A percentile compares a stretch with the other conserved stretches of the same genome.
Evolutionary conservation across 352 stramenopile genomes (phyloP).

Genomic region (Phytopythium chamaehyphon): DNA sequence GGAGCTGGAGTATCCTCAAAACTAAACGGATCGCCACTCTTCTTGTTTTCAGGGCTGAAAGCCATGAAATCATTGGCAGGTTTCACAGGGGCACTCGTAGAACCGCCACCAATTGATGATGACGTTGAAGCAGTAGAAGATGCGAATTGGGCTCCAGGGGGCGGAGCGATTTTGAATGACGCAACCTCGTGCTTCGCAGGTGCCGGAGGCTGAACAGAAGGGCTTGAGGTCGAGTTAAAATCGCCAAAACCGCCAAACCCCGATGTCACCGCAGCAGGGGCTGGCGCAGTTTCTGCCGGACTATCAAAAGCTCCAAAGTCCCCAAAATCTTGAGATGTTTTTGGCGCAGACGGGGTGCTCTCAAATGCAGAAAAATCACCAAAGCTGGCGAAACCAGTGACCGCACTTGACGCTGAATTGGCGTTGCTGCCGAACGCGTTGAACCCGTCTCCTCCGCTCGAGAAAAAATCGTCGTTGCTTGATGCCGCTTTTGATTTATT

Average conservation of each 20-base stretch:
- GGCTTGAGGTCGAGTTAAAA: slow-evolving; percentile 32
- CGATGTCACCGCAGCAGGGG: slow-evolving; percentile 16
- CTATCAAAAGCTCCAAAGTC: slow-evolving; percentile 38
- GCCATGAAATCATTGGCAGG: slow-evolving; percentile 61
- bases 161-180: slow-evolving; percentile 71
- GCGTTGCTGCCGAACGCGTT: slow-evolving; percentile 24
- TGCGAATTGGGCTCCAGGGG: slow-evolving; percentile 43
- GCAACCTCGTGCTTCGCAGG: slow-evolving; percentile 38
- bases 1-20: slow-evolving; percentile 38
- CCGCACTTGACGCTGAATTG: slow-evolving; percentile 5
- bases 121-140: slow-evolving; percentile 17
- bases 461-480: slow-evolving; percentile 47
- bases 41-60: slow-evolving; percentile 44
- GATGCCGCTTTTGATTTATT: slow-evolving; percentile 27
- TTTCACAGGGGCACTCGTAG: slow-evolving; percentile 8
- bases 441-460: slow-evolving; percentile 16
- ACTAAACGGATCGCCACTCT: slow-evolving; percentile 42
- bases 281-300: slow-evolving; percentile 17
- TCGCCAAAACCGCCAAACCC: slow-evolving; percentile 45
- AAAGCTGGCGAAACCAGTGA: slow-evolving; percentile 49
- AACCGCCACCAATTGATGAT: slow-evolving; percentile 5
- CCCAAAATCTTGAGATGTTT: slow-evolving; percentile 15
- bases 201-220: slow-evolving; percentile 15
- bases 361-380: slow-evolving; percentile 59
- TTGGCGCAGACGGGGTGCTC: not conserved